Evolutionary conservation across 169 alveolate species (phyloP).

Genomic region (Plasmodium knowlesi): DNA sequence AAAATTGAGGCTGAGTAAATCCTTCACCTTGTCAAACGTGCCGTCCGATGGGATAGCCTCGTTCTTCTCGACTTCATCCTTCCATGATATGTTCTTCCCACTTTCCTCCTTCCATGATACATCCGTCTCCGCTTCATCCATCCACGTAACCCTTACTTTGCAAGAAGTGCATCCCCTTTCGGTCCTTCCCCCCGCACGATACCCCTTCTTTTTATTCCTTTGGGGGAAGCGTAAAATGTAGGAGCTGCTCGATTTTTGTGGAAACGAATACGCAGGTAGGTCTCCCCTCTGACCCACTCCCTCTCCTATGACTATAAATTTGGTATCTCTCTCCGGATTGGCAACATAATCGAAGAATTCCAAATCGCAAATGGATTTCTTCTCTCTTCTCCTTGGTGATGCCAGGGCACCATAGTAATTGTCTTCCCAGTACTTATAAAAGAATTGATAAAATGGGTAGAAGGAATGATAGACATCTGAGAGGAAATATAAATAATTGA

Average conservation of each 20-base stretch:
- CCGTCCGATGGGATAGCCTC: neutral
- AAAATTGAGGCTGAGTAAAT: constrained; percentile 45
- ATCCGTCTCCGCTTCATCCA: neutral
- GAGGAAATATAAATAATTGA: constrained; percentile 33
- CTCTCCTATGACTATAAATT: neutral
- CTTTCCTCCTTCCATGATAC: neutral
- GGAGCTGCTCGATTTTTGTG: constrained; percentile 16
- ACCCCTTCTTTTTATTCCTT: neutral
- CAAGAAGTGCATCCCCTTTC: neutral
- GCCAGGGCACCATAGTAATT: neutral
- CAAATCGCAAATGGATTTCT: constrained; percentile 13
- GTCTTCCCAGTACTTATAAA: constrained; percentile 57
- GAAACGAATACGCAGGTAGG: neutral
- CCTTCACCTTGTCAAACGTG: constrained; percentile 21
- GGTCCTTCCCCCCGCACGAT: neutral
- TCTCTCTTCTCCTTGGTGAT: neutral
- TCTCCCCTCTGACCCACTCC: neutral
- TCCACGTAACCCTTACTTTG: neutral
- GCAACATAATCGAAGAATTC: constrained; percentile 55
- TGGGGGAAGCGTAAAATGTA: neutral
- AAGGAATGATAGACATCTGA: constrained; percentile 61
- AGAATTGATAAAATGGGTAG: constrained; percentile 51
- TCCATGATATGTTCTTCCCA: neutral
- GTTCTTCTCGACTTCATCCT: neutral
- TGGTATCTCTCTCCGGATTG: constrained; percentile 3